A percentile compares a stretch with the other conserved stretches of the same genome.
Conservation (phyloP, 192 early-diverging fungal genomes). For the Gaertneriomyces semiglobifer region DNA sequence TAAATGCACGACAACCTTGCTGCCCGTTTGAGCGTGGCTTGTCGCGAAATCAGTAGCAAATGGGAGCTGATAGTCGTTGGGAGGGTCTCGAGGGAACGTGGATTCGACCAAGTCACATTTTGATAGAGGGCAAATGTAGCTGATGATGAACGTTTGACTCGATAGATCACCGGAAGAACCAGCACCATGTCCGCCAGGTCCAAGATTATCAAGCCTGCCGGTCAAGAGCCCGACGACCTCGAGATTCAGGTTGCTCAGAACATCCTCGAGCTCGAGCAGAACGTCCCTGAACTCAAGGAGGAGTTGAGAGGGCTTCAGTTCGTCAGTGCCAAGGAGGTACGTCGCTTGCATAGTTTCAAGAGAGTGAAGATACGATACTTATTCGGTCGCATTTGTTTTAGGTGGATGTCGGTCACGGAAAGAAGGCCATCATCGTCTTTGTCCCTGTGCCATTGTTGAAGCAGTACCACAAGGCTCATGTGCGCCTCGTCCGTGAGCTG, state of each 20-base stretch:
- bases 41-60: too few relatives aligned
- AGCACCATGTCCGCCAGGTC: conserved; percentile 50
- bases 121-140: too few relatives aligned
- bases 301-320: conserved; percentile 95
- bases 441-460: conserved; percentile 94
- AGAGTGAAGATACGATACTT: background rate
- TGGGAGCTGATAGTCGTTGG: too few relatives aligned
- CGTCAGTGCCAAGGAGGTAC: conserved; percentile 89
- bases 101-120: too few relatives aligned
- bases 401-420: conserved; percentile 89
- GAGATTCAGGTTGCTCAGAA: conserved; percentile 95
- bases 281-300: conserved; percentile 94
- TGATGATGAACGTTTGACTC: too few relatives aligned
- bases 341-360: background rate
- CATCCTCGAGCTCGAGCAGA: conserved; percentile 91
- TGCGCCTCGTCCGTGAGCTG: conserved; percentile 94
- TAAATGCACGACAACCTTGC: too few relatives aligned
- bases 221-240: conserved; percentile 71
- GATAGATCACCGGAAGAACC: background rate
- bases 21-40: too few relatives aligned
- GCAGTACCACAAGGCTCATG: conserved; percentile 95
- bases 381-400: conserved; percentile 27
- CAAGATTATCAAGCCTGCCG: conserved; percentile 60
- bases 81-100: too few relatives aligned
- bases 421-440: conserved; percentile 95